Evolutionary conservation across 225 moss, liverwort and hornwort genomes (phyloP).

Genomic region (Antitrichia curtipendula): DNA sequence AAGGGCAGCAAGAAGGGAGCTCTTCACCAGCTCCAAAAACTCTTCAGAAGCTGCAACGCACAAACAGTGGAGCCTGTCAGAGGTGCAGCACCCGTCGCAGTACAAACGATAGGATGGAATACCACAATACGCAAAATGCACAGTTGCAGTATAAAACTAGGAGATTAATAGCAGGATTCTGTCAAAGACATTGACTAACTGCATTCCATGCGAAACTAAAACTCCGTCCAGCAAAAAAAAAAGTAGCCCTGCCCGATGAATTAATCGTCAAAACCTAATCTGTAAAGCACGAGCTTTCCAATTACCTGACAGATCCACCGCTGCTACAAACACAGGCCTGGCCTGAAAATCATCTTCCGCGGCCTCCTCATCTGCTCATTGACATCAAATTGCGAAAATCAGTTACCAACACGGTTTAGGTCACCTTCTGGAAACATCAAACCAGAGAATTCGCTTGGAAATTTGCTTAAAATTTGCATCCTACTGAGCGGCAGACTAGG

Average conservation of each 20-base stretch:
- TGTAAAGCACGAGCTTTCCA: neutral
- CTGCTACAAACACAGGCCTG: constrained; percentile 91
- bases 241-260: neutral
- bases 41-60: constrained; percentile 80
- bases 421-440: neutral
- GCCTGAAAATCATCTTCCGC: constrained; percentile 48
- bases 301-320: constrained; percentile 93
- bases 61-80: neutral
- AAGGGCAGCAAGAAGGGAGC: constrained; percentile 93
- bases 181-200: neutral
- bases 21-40: constrained; percentile 96
- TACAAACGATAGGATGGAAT: neutral
- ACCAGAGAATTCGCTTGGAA: neutral
- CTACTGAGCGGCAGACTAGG: neutral
- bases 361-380: constrained; percentile 25
- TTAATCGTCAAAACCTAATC: neutral
- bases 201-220: neutral
- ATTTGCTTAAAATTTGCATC: neutral
- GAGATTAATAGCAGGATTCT: neutral
- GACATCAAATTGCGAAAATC: neutral
- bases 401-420: neutral
- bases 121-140: neutral
- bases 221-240: neutral
- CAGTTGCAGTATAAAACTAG: neutral
- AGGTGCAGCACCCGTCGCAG: neutral